Conservation (phyloP, 306 rosid genomes). For the Inga leiocalycina region DNA sequence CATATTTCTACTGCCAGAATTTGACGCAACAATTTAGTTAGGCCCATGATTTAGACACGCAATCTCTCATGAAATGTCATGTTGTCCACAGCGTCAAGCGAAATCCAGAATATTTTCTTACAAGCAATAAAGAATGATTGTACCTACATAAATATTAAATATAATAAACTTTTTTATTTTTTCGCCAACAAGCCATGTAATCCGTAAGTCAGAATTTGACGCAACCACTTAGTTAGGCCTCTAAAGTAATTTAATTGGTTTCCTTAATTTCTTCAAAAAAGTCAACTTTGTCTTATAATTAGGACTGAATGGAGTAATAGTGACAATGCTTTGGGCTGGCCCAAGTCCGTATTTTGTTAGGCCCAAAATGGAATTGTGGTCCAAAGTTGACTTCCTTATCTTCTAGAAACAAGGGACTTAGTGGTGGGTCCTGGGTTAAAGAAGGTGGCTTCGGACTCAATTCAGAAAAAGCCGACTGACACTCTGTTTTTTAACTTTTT, state of each 20-base stretch:
- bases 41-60: background rate
- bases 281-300: too few relatives aligned
- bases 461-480: background rate
- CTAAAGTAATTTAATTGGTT: too few relatives aligned
- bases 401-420: background rate
- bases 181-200: too few relatives aligned
- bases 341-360: background rate
- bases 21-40: background rate
- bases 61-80: background rate
- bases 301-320: too few relatives aligned
- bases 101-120: background rate
- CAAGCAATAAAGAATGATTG: background rate
- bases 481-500: too few relatives aligned
- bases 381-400: background rate
- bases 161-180: too few relatives aligned
- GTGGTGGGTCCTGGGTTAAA: background rate
- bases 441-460: background rate
- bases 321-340: background rate
- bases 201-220: too few relatives aligned
- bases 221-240: too few relatives aligned
- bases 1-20: background rate
- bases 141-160: background rate
- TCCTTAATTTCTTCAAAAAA: too few relatives aligned
- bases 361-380: background rate
- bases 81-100: background rate